Conservation (phyloP, 331 rosid species). For the Quercus tomentella region DNA sequence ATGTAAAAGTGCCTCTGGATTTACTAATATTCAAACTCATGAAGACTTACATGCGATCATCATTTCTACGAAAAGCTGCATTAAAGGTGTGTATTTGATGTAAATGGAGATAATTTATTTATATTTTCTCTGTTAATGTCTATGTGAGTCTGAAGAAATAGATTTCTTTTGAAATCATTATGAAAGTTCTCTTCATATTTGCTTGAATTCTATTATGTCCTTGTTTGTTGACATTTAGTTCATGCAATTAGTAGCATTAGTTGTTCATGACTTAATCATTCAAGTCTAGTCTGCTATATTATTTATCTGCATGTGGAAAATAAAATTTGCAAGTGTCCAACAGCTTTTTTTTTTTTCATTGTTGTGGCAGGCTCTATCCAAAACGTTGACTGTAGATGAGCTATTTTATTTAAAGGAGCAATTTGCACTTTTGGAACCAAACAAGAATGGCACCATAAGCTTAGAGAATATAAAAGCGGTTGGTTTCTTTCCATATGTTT, state of each 20-base stretch:
- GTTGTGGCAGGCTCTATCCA: constrained; percentile 73
- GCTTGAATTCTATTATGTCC: not conserved
- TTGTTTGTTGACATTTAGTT: not conserved
- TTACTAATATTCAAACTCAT: constrained; percentile 77
- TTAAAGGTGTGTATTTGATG: constrained; percentile 60
- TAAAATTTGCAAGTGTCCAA: not conserved
- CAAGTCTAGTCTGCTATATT: not conserved
- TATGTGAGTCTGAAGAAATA: not conserved
- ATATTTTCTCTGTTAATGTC: not conserved
- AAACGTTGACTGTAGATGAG: constrained; percentile 66
- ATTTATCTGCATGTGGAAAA: not conserved
- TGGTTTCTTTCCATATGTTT: constrained; percentile 31
- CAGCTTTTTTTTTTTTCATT: constrained; percentile 18
- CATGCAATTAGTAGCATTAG: not conserved
- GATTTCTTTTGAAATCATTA: not conserved
- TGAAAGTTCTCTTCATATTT: not conserved
- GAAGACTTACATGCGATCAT: constrained; percentile 82
- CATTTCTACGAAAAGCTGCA: constrained; percentile 84
- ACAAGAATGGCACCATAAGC: constrained; percentile 68
- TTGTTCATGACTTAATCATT: not conserved
- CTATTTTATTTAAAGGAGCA: constrained; percentile 68
- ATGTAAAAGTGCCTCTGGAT: constrained; percentile 71
- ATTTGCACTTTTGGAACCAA: constrained; percentile 74
- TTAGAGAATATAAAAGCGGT: constrained; percentile 80
- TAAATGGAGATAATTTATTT: not conserved